These are phyloP conservation scores for Plenodomus tracheiphilus DNA, from an alignment of 2,329 filamentous ascomycete species.

Conservation along the genomic window DNA sequence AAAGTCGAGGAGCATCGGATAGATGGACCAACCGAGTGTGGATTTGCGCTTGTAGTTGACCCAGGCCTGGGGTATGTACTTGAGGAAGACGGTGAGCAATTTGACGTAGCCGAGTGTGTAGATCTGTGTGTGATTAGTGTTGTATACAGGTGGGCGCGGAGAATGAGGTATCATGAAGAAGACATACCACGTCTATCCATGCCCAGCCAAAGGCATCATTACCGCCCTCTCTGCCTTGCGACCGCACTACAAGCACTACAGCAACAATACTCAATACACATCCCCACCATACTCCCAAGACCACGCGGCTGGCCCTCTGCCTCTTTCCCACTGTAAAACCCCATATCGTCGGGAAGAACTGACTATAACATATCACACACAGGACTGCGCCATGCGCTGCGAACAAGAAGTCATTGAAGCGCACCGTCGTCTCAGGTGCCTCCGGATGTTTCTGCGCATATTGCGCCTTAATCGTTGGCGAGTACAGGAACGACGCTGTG, in stretches of 20 bases:
- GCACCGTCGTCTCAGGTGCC: constrained; percentile 78
- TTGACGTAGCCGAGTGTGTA: constrained; percentile 85
- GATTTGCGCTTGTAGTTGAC: constrained; percentile 84
- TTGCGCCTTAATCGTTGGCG: constrained; percentile 73
- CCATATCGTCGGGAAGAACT: constrained; percentile 76
- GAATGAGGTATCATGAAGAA: not conserved
- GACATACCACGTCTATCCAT: constrained; percentile 65
- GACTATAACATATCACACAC: constrained; percentile 72
- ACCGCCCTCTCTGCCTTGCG: constrained; percentile 47
- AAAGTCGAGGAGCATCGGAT: constrained; percentile 81
- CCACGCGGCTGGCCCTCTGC: constrained; percentile 61
- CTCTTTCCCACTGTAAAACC: constrained; percentile 66
- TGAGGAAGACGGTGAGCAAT: constrained; percentile 82
- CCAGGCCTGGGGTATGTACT: constrained; percentile 75
- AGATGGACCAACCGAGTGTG: constrained; percentile 86
- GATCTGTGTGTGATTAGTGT: constrained; percentile 42
- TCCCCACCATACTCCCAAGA: constrained; percentile 71
- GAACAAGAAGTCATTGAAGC: constrained; percentile 88
- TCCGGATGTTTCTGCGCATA: constrained; percentile 79
- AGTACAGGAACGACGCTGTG: constrained; percentile 76
- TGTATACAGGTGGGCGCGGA: not conserved
- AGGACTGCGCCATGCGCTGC: constrained; percentile 78
- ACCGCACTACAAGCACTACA: constrained; percentile 52
- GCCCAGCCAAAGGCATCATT: constrained; percentile 58
- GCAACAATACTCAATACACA: constrained; percentile 61